phyloP scores from a whole-genome alignment of 1,139 yeast genomes.

The Scheffersomyces stambukii region DNA sequence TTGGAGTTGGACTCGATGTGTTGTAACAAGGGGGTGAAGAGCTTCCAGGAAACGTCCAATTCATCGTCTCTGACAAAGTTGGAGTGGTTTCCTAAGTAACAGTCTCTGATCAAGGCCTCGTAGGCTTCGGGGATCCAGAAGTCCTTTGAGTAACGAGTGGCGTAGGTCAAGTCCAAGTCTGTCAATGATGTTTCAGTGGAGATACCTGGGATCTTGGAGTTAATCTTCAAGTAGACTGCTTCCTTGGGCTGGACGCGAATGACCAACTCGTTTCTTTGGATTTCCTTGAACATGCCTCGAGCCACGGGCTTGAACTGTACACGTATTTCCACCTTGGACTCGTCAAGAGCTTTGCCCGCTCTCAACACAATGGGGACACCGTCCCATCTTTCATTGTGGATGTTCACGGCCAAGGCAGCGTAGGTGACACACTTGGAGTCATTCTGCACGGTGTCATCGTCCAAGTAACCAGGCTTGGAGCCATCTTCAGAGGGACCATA shows the following conservation, averaged over 20 bases:
- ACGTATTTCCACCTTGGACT: slow-evolving; percentile 90
- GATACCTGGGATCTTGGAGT: slow-evolving; percentile 90
- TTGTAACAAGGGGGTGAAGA: slow-evolving; percentile 87
- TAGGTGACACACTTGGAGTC: slow-evolving; percentile 87
- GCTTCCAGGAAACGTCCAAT: slow-evolving; percentile 86
- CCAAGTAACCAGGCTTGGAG: slow-evolving; percentile 81
- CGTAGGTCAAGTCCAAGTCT: slow-evolving; percentile 85
- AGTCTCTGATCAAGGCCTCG: slow-evolving; percentile 91
- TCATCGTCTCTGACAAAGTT: slow-evolving; percentile 98
- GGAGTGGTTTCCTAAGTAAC: slow-evolving; percentile 88
- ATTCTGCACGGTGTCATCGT: slow-evolving; percentile 84
- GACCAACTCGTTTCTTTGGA: slow-evolving; percentile 90
- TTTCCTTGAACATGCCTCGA: slow-evolving; percentile 73
- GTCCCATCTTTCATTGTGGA: slow-evolving; percentile 94
- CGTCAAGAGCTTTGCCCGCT: slow-evolving; percentile 95
- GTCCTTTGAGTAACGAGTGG: slow-evolving; percentile 71
- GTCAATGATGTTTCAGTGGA: slow-evolving; percentile 77
- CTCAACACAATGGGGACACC: slow-evolving; percentile 94
- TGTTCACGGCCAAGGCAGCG: slow-evolving; percentile 77
- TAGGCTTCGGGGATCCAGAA: slow-evolving; percentile 98
- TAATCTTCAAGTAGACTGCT: slow-evolving; percentile 87
- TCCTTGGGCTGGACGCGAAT: slow-evolving; percentile 93
- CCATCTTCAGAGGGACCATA: slow-evolving; percentile 84
- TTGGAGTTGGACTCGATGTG: slow-evolving; percentile 68
- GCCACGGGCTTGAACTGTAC: slow-evolving; percentile 87